Base-by-base conservation (phyloP, 345 rosid species). In the Citrus maxima region DNA sequence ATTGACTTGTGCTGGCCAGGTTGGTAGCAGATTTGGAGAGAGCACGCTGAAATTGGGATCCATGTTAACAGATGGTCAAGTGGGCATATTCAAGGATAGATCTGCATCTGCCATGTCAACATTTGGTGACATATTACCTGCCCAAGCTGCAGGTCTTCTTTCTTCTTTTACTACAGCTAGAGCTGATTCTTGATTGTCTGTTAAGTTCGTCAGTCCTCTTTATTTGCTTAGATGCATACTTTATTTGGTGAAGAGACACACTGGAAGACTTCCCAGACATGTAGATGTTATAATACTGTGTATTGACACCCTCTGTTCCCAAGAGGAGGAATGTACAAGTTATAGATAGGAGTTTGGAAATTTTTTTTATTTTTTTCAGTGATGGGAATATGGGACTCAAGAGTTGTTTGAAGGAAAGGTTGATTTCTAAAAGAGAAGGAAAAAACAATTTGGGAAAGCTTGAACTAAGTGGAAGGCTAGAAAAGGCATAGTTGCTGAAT, bases 71-170 rank as follows among this genome's bases (percentile, higher is more conserved):
- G 98, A 96, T 77, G 98, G 99, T 77, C 99, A 96, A 84, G 99
- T 91, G 32, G 98, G 97, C 69, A 90, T 96, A 86, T 96, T 96
- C 89, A 96, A 90, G 86, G 98, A 96, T 80, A 88, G 95, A 89
- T 94, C 99, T 56, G 94, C 97, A 8, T 88, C 99, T 34, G 95
- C 98, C 74, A 93, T 96, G 94, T 96, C 98, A 40, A 89, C 98
- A 9, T 96, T 96, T 74, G 97, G 99, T 42, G 99, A 96, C 84
- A 95, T 96, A 82, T 84, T 96, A 79, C 99, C 99, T 5, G 91
- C 88, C 68, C 98, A 93, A 81, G 99, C 99, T 37, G 95, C 97
- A 0, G 98, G 98, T 77, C 94, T 96, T 82, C 98, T 96, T 87
- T 96, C 99, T 75, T 96, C 99, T 69, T 94, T 96, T 84, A 94